Evolutionary conservation across 148 eudicot genomes (phyloP), one percentile per base, ranked within the genome.

Genomic region (Suaeda aralocaspica): DNA sequence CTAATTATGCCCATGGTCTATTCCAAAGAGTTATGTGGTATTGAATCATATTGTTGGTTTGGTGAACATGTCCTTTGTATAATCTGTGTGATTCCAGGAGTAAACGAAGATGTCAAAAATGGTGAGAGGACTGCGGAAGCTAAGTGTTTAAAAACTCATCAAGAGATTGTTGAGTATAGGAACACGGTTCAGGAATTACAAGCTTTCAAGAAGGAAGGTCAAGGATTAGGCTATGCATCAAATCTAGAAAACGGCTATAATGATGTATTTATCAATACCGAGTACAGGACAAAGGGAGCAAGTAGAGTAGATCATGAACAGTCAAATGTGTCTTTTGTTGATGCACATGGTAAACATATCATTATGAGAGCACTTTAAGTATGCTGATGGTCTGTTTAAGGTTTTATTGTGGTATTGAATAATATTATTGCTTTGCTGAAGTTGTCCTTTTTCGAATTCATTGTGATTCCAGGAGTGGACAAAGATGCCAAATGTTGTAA

Each of bases 141-240:
- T 2, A 41, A 52, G 48, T 25, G 42, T 72, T 22, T 59, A 11
- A 68, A n/a, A 44, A 21, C 12, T 39, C 28, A 8, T 62, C 48
- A 60, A 39, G 76, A 67, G 58, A 60, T 15, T 56, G 46, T 44
- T 46, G 70, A 80, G 69, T 58, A n/a, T 16, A 49, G 72, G 46
- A 79, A 82, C 64, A 81, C 67, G 56, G 69, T 34, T 66, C 74
- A 70, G 65, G 84, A 82, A 67, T 13, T 69, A 39, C 65, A 68
- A 64, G 44, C 58, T 46, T 4, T 39, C 29, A 50, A 30, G 21
- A 36, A 36, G 6, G 72, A 63, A 71, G 48, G 44, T 66, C 62
- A 25, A 45, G 75, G 24, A 24, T 48, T 58, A 19, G 55, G 70
- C 36, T 45, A 36, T 42, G 55, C 44, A 50, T 49, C 30, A 3